phyloP scores from a whole-genome alignment of 1,139 yeast genomes.

The Blastobotrys illinoisensis region DNA sequence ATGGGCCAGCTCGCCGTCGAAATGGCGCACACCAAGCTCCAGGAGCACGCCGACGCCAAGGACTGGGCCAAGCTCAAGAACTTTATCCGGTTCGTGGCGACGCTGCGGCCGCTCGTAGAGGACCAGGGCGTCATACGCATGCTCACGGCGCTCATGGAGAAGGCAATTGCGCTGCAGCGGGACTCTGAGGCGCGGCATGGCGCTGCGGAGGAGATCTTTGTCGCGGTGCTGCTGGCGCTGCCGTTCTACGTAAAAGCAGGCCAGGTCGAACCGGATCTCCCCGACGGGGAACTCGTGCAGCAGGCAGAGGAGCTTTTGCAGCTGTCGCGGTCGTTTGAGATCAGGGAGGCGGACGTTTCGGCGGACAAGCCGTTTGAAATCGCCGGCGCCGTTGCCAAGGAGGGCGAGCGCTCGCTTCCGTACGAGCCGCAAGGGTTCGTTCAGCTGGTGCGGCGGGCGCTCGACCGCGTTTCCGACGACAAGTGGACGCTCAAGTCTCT shows the following conservation, averaged over 20 bases:
- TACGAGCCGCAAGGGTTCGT: constrained; percentile 51
- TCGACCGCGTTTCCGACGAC: constrained; percentile 18
- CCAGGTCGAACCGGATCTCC: constrained; percentile 8
- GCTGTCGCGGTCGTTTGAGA: constrained; percentile 18
- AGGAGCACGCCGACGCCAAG: constrained; percentile 44
- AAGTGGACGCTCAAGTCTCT: constrained; percentile 20
- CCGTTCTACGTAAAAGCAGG: constrained; percentile 50
- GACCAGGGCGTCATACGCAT: constrained; percentile 47
- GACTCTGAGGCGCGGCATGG: constrained; percentile 27
- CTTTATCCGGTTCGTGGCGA: constrained; percentile 61
- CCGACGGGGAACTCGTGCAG: constrained; percentile 2
- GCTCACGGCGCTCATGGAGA: constrained; percentile 49
- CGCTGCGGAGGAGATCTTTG: constrained; percentile 64
- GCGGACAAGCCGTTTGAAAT: constrained; percentile 17
- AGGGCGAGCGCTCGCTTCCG: constrained; percentile 34
- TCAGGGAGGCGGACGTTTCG: neutral
- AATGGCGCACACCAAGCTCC: constrained; percentile 58
- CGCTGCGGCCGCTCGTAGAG: constrained; percentile 55
- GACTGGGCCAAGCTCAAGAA: constrained; percentile 69
- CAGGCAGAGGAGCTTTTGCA: constrained; percentile 14
- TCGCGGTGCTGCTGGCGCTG: constrained; percentile 56
- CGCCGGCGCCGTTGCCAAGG: constrained; percentile 40
- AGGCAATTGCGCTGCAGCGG: constrained; percentile 54
- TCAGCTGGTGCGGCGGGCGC: constrained; percentile 49
- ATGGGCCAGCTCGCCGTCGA: constrained; percentile 71